Conservation (phyloP, 345 rosid species). For the Draba incana region DNA sequence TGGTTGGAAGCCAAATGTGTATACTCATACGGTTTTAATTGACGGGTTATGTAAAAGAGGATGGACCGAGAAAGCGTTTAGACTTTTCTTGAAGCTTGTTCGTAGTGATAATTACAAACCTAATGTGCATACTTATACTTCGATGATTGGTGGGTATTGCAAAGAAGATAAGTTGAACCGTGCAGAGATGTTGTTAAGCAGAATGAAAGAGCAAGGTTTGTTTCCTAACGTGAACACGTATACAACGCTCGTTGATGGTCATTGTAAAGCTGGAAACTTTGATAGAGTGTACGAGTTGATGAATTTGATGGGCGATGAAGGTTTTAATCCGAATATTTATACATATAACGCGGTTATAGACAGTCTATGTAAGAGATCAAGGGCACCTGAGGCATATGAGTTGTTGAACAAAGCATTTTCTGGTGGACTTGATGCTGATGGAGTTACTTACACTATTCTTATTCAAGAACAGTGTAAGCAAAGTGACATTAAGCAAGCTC, state of each 20-base stretch:
- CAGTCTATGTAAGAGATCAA: constrained; percentile 69
- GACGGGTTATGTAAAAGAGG: constrained; percentile 91
- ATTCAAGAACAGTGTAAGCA: constrained; percentile 70
- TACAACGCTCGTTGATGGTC: constrained; percentile 71
- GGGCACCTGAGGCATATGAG: constrained; percentile 63
- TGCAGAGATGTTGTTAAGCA: constrained; percentile 79
- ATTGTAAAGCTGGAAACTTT: constrained; percentile 71
- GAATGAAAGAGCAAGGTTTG: constrained; percentile 88
- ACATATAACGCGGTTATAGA: constrained; percentile 63
- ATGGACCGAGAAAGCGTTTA: constrained; percentile 93
- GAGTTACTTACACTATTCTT: constrained; percentile 80
- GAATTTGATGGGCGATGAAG: constrained; percentile 66
- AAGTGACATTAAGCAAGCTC: constrained; percentile 52
- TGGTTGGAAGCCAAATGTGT: constrained; percentile 86
- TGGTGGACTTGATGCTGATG: constrained; percentile 67
- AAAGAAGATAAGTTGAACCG: constrained; percentile 75
- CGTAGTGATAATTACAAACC: constrained; percentile 78
- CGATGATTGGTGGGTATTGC: constrained; percentile 88
- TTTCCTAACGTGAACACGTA: constrained; percentile 72
- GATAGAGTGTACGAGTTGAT: constrained; percentile 73
- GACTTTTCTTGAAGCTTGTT: constrained; percentile 82
- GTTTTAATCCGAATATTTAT: constrained; percentile 63
- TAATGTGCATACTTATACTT: constrained; percentile 76
- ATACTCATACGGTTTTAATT: constrained; percentile 75
- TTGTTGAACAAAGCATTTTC: constrained; percentile 55